A percentile compares a stretch with the other conserved stretches of the same genome.
Conservation (phyloP, 164 flowering plant species). For the Tetracentron sinense region DNA sequence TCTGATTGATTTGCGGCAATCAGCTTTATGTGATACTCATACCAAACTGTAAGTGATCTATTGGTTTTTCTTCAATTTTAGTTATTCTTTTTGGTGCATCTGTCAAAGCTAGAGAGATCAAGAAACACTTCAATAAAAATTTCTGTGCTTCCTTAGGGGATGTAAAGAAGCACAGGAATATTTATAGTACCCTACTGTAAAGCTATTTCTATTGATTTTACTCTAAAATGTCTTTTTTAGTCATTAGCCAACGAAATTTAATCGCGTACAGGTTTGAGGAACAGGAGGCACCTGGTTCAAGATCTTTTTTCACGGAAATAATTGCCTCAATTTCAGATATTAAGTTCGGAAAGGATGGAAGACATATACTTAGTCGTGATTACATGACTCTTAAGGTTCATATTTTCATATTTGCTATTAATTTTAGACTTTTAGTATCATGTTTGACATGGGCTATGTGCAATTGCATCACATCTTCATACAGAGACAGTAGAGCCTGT, state of each 20-base stretch:
- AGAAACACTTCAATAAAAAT: no score
- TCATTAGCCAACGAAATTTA: neutral
- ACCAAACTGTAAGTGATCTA: constrained; percentile 71
- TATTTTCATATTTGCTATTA: neutral
- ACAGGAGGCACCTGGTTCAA: constrained; percentile 83
- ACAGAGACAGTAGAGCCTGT: no score
- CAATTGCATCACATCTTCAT: neutral
- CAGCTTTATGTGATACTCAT: constrained; percentile 93
- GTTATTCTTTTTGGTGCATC: neutral
- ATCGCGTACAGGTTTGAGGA: constrained; percentile 74
- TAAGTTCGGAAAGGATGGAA: constrained; percentile 83
- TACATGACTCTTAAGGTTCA: constrained; percentile 94
- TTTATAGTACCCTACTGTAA: neutral
- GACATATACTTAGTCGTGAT: constrained; percentile 88
- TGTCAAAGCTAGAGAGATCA: no score
- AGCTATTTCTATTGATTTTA: constrained; percentile 1
- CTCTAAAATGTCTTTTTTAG: no score
- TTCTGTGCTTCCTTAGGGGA: no score
- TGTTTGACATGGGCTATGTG: constrained; percentile 14
- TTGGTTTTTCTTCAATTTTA: constrained; percentile 2
- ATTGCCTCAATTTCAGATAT: constrained; percentile 95
- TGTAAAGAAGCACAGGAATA: no score
- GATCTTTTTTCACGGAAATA: constrained; percentile 94
- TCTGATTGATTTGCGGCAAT: constrained; percentile 93
- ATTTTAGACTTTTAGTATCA: neutral